A percentile compares a stretch with the other conserved stretches of the same genome.
These are phyloP conservation scores for Geranomyces variabilis DNA, from an alignment of 192 early-diverging fungal genomes.

Conservation along the genomic window DNA sequence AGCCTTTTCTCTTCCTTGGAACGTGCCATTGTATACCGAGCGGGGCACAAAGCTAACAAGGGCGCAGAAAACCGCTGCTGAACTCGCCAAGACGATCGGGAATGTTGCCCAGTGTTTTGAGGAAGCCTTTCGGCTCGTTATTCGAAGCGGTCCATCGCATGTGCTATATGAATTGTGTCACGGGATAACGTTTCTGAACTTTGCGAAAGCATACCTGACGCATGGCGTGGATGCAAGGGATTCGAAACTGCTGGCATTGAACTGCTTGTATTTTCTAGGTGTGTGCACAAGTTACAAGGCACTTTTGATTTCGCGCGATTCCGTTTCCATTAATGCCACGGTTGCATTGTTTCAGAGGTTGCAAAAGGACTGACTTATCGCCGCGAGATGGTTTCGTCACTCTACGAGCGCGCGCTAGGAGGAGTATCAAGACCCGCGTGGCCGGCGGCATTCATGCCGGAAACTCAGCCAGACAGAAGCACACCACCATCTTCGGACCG, in stretches of 20 bases:
- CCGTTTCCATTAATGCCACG: no score
- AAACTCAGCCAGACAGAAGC: not conserved
- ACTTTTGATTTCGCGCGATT: not conserved
- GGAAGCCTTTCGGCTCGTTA: slow-evolving; percentile 43
- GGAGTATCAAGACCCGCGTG: not conserved
- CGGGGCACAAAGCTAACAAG: slow-evolving; percentile 19
- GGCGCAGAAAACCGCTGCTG: slow-evolving; percentile 14
- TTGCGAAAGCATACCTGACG: slow-evolving; percentile 44
- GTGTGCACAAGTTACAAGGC: not conserved
- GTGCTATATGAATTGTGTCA: slow-evolving; percentile 42
- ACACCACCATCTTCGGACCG: not conserved
- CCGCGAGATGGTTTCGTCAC: slow-evolving; percentile 61
- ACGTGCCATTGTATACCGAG: slow-evolving; percentile 11
- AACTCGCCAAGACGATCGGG: slow-evolving; percentile 26
- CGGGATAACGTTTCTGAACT: slow-evolving; percentile 31
- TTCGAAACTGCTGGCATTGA: slow-evolving; percentile 32
- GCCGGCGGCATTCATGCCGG: not conserved
- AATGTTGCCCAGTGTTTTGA: slow-evolving; percentile 38
- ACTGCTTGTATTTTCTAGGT: slow-evolving; percentile 57
- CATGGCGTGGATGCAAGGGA: slow-evolving; percentile 16
- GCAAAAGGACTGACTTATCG: slow-evolving; percentile 60
- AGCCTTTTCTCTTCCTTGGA: slow-evolving; percentile 51
- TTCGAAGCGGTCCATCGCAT: slow-evolving; percentile 43
- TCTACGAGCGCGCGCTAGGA: slow-evolving; percentile 49
- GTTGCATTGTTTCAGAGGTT: not conserved